Percentiles rank a stretch among this genome's conserved stretches.
Evolutionary conservation across 768 basidiomycete genomes (phyloP).

Genomic region (Astraeus odoratus): DNA sequence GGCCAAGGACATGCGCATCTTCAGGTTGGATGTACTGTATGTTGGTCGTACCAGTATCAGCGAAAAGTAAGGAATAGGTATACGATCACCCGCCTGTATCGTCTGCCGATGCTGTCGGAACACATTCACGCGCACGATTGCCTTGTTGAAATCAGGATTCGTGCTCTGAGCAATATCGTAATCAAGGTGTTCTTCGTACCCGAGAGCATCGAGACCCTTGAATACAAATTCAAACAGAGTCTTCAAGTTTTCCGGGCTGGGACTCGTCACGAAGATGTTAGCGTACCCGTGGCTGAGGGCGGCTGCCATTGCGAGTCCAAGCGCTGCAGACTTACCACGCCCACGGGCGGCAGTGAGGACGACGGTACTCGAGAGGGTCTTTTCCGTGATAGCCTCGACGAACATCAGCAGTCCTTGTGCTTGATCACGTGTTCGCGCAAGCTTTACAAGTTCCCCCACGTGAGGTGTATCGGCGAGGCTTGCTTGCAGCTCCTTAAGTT

Average conservation of each 20-base stretch:
- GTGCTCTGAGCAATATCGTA: conserved; percentile 95
- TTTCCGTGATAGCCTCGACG: conserved; percentile 88
- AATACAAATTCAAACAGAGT: conserved; percentile 98
- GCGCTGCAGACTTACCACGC: conserved; percentile 91
- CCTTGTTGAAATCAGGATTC: conserved; percentile 91
- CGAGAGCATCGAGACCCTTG: conserved; percentile 90
- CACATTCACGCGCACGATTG: conserved; percentile 91
- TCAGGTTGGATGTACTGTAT: conserved; percentile 95
- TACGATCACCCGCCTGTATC: conserved; percentile 64
- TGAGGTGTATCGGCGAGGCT: conserved; percentile 78
- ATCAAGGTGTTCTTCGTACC: conserved; percentile 96
- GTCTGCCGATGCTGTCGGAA: conserved; percentile 93
- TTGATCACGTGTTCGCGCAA: conserved; percentile 91
- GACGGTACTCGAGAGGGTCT: conserved; percentile 90
- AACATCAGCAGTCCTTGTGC: conserved; percentile 93
- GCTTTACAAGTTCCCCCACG: conserved; percentile 81
- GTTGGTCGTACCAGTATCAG: conserved; percentile 5
- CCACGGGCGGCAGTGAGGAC: conserved; percentile 93
- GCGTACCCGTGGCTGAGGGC: conserved; percentile 92
- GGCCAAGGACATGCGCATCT: conserved; percentile 95
- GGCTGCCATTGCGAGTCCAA: conserved; percentile 92
- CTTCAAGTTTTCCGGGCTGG: conserved; percentile 95
- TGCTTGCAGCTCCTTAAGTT: conserved; percentile 73
- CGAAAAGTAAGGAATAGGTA: background rate
- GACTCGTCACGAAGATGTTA: conserved; percentile 97